Conservation (phyloP, 2,329 filamentous ascomycete genomes). For the Capronia epimyces region DNA sequence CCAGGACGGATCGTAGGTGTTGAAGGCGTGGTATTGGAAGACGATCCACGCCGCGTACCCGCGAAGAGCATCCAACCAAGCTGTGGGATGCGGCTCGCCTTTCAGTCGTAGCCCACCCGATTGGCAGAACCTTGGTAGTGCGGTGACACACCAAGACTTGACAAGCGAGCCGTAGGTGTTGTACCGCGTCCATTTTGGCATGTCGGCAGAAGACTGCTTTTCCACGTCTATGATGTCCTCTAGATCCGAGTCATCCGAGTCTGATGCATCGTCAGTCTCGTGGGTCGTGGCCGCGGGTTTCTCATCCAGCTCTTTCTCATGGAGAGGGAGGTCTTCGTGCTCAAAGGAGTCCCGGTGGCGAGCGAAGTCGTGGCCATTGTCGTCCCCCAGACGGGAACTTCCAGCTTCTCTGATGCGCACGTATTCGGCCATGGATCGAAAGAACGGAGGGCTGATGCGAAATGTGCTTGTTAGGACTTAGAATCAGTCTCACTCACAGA, state of each 20-base stretch:
- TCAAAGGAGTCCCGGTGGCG: neutral
- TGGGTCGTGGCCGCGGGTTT: neutral
- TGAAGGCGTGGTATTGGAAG: neutral
- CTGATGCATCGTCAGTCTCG: neutral
- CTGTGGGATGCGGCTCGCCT: constrained; percentile 3
- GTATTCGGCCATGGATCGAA: neutral
- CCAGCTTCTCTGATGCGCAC: neutral
- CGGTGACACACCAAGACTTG: constrained; percentile 2
- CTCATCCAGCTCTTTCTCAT: neutral
- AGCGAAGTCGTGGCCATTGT: neutral
- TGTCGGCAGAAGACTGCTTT: neutral
- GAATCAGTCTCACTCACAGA: too few relatives aligned
- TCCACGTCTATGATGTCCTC: neutral
- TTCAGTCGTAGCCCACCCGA: constrained; percentile 1
- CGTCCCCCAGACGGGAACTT: neutral
- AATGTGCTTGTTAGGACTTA: neutral
- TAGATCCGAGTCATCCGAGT: neutral
- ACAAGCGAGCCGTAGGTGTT: constrained; percentile 2
- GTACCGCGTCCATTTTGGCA: constrained; percentile 7
- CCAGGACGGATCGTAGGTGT: neutral
- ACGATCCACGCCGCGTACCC: constrained; percentile 8
- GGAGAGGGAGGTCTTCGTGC: neutral
- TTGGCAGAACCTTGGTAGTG: constrained; percentile 8
- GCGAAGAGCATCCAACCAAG: constrained; percentile 11
- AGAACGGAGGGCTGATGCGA: too few relatives aligned